A percentile compares a stretch with the other conserved stretches of the same genome.
Conservation (phyloP, 257 asterid genomes). For the Forsythia viridissima region DNA sequence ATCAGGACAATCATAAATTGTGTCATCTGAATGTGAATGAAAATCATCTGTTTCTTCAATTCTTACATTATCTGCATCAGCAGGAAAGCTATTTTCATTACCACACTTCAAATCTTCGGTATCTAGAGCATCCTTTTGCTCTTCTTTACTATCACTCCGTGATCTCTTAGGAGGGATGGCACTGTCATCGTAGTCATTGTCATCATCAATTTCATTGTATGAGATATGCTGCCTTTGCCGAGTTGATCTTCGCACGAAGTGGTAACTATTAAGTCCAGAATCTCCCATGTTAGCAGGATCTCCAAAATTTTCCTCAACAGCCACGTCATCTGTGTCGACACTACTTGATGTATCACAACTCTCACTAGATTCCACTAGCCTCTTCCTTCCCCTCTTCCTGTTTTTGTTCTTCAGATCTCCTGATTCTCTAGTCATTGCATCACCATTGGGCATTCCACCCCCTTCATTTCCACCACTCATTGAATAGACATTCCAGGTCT, state of each 20-base stretch:
- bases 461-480: constrained; percentile 23
- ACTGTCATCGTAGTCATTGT: constrained; percentile 34
- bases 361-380: constrained; percentile 48
- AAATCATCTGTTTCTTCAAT: constrained; percentile 45
- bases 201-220: constrained; percentile 54
- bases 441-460: constrained; percentile 28
- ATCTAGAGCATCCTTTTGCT: constrained; percentile 24
- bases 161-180: constrained; percentile 37
- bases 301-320: constrained; percentile 16
- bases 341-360: constrained; percentile 53
- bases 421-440: constrained; percentile 22
- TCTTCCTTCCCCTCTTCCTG: constrained; percentile 53
- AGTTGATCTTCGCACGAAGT: constrained; percentile 55
- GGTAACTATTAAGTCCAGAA: constrained; percentile 36
- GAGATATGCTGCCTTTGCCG: constrained; percentile 58
- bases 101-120: constrained; percentile 21
- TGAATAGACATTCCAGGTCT: constrained; percentile 11
- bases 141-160: constrained; percentile 23
- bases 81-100: constrained; percentile 22
- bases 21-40: constrained; percentile 32
- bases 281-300: constrained; percentile 28
- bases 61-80: constrained; percentile 17
- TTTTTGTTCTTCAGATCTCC: constrained; percentile 28
- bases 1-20: constrained; percentile 41
- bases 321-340: constrained; percentile 41